These are phyloP conservation scores for Vicia sativa DNA, from an alignment of 306 rosid genomes.

Conservation along the genomic window DNA sequence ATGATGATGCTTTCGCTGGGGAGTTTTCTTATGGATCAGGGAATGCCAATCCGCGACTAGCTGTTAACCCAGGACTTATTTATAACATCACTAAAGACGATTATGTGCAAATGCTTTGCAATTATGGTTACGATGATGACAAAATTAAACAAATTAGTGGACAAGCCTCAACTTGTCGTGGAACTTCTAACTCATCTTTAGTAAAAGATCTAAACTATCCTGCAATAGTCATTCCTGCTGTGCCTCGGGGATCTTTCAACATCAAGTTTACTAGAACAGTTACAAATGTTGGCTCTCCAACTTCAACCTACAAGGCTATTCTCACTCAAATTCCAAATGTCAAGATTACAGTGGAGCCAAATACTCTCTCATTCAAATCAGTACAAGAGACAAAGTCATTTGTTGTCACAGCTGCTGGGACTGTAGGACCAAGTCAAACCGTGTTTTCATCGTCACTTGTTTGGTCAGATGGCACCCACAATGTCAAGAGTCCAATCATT, in stretches of 20 bases:
- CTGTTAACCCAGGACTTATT: slow-evolving; percentile 11
- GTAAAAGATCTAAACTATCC: slow-evolving; percentile 16
- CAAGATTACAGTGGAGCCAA: too few species aligned
- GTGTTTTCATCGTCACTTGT: not conserved
- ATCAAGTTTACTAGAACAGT: slow-evolving; percentile 2
- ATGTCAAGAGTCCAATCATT: not conserved
- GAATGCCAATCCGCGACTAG: not conserved
- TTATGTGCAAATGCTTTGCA: slow-evolving; percentile 21
- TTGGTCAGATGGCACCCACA: slow-evolving; percentile 1
- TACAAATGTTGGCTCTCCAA: slow-evolving; percentile 12
- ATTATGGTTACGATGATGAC: slow-evolving; percentile 1
- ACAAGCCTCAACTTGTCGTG: not conserved
- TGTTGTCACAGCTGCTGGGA: too few species aligned
- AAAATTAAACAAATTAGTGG: not conserved
- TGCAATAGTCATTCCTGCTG: not conserved
- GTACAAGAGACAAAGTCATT: too few species aligned
- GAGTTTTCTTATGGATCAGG: slow-evolving; percentile 29
- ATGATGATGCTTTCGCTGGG: too few species aligned
- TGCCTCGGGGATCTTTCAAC: not conserved
- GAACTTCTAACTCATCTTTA: not conserved
- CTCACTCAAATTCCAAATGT: not conserved
- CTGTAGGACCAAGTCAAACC: not conserved
- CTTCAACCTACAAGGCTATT: not conserved
- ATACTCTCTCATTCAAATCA: too few species aligned
- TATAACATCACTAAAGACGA: slow-evolving; percentile 8